These are phyloP conservation scores for Colletotrichum nymphaeae DNA, from an alignment of 2,329 filamentous ascomycete genomes.

Conservation along the genomic window DNA sequence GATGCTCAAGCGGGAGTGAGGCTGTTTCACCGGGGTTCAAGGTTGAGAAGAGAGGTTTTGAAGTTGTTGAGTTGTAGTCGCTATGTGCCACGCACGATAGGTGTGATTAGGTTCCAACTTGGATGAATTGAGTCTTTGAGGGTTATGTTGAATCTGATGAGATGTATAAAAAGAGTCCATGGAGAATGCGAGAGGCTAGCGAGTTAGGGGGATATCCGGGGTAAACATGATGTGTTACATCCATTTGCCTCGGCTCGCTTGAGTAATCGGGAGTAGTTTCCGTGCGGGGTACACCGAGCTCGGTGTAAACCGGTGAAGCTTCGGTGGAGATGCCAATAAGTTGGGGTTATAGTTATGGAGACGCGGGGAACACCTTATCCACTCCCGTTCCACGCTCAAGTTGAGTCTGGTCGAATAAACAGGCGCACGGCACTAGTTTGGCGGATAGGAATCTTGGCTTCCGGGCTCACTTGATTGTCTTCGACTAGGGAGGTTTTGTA, in stretches of 20 bases:
- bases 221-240: background rate
- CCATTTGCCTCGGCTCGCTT: slow-evolving; percentile 17
- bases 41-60: background rate
- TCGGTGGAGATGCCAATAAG: too few species aligned
- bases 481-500: background rate
- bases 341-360: background rate
- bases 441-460: background rate
- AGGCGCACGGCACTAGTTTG: background rate
- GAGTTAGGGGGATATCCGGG: slow-evolving; percentile 7
- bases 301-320: slow-evolving; percentile 2
- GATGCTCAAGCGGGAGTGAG: background rate
- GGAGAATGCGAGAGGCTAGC: background rate
- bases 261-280: background rate
- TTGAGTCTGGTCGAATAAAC: background rate
- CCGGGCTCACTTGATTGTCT: background rate
- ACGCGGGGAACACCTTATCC: background rate
- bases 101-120: background rate
- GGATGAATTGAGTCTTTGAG: background rate
- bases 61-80: background rate
- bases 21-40: slow-evolving; percentile 1
- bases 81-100: background rate
- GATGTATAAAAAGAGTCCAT: background rate
- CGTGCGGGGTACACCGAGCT: slow-evolving; percentile 23
- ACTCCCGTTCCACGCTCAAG: background rate
- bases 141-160: background rate